phyloP scores from a whole-genome alignment of 2,329 filamentous ascomycete genomes.

The Dendryphion nanum region DNA sequence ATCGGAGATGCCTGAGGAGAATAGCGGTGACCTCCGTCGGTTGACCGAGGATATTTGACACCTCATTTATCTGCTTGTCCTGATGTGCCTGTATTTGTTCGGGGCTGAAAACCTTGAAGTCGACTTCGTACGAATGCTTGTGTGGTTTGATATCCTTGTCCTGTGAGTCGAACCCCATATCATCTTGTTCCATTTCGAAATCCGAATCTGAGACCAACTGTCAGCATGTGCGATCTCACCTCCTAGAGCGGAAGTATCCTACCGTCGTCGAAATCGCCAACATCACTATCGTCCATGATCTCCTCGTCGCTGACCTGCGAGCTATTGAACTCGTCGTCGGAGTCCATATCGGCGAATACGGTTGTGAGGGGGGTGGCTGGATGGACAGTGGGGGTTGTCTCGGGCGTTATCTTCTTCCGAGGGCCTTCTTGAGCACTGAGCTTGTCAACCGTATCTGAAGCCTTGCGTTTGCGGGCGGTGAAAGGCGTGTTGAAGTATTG shows the following conservation, averaged over 20 bases:
- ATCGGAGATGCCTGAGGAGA: constrained; percentile 81
- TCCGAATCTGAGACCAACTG: constrained; percentile 43
- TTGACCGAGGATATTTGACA: constrained; percentile 87
- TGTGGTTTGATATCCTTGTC: constrained; percentile 72
- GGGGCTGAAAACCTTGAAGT: constrained; percentile 78
- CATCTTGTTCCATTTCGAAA: constrained; percentile 58
- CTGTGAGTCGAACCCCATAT: constrained; percentile 61
- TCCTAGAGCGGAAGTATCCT: no score
- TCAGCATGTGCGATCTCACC: constrained; percentile 15
- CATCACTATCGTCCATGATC: constrained; percentile 73
- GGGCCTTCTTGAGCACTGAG: constrained; percentile 26
- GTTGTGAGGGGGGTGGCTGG: constrained; percentile 34
- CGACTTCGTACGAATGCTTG: constrained; percentile 76
- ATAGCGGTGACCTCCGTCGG: constrained; percentile 89
- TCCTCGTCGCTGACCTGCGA: constrained; percentile 74
- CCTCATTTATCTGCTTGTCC: constrained; percentile 80
- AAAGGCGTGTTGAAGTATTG: constrained; percentile 38
- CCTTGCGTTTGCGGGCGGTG: constrained; percentile 40
- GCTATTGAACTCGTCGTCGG: constrained; percentile 91
- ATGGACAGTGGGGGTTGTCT: constrained; percentile 15
- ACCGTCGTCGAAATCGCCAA: constrained; percentile 36
- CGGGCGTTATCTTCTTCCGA: constrained; percentile 28
- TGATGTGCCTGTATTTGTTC: constrained; percentile 82
- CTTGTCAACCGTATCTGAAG: constrained; percentile 32
- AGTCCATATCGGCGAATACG: constrained; percentile 71